These are phyloP conservation scores for Pistacia integerrima DNA, from an alignment of 345 rosid genomes.

Conservation along the genomic window DNA sequence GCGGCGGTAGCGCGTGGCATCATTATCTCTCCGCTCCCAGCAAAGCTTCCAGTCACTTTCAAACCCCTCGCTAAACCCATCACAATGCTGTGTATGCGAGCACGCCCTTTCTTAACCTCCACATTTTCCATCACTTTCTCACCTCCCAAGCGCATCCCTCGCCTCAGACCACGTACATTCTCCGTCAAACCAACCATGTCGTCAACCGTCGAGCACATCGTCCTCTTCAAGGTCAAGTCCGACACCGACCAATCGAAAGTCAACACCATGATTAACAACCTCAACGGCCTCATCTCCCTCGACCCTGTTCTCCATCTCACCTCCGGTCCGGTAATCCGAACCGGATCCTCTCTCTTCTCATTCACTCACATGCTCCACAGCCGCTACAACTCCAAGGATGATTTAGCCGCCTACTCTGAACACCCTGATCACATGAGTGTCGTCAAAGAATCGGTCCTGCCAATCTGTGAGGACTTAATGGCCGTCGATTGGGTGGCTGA, in stretches of 20 bases:
- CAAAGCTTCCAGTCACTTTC: not conserved
- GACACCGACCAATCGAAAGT: slow-evolving; percentile 44
- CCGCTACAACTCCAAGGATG: slow-evolving; percentile 67
- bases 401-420: slow-evolving; percentile 50
- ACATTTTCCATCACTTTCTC: slow-evolving; percentile 20
- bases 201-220: slow-evolving; percentile 65
- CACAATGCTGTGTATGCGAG: slow-evolving; percentile 31
- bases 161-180: not conserved
- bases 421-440: slow-evolving; percentile 66
- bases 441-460: slow-evolving; percentile 59
- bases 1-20: not conserved
- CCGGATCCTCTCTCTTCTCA: slow-evolving; percentile 38
- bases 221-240: slow-evolving; percentile 75
- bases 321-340: slow-evolving; percentile 58
- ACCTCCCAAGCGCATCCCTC: slow-evolving; percentile 22
- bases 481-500: slow-evolving; percentile 81
- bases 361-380: slow-evolving; percentile 93
- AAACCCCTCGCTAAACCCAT: not conserved
- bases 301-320: slow-evolving; percentile 64
- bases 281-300: slow-evolving; percentile 56
- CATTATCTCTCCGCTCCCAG: not conserved
- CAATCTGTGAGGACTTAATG: slow-evolving; percentile 76
- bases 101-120: slow-evolving; percentile 20
- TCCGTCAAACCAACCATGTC: slow-evolving; percentile 38
- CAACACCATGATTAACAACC: slow-evolving; percentile 54